Percentiles rank a stretch among this genome's conserved stretches.
phyloP scores from a whole-genome alignment of 2,329 filamentous ascomycete genomes.

The Botryotinia narcissicola region DNA sequence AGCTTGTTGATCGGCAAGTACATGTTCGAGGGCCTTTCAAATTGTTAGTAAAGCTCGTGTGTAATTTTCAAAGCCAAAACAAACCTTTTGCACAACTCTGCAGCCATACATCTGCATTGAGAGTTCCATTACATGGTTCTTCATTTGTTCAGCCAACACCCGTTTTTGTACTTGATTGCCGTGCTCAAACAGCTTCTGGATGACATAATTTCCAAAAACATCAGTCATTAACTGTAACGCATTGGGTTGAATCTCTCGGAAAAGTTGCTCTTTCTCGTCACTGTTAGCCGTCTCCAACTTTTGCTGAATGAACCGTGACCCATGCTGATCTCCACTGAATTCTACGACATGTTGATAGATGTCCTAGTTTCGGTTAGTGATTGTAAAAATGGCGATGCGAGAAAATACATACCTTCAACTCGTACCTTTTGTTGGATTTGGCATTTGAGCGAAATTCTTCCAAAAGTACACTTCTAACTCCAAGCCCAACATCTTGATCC shows the following conservation, averaged over 20 bases:
- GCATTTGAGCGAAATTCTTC: slow-evolving; percentile 76
- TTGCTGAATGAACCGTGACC: slow-evolving; percentile 91
- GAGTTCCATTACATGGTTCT: slow-evolving; percentile 73
- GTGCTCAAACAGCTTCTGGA: slow-evolving; percentile 96
- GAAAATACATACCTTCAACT: slow-evolving; percentile 61
- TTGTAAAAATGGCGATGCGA: not conserved
- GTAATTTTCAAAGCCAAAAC: slow-evolving; percentile 23
- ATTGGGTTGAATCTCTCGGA: slow-evolving; percentile 82
- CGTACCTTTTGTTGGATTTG: slow-evolving; percentile 71
- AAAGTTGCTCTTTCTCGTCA: slow-evolving; percentile 90
- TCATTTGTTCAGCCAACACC: slow-evolving; percentile 81
- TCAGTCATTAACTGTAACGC: slow-evolving; percentile 89
- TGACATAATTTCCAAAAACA: slow-evolving; percentile 97
- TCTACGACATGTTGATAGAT: slow-evolving; percentile 87
- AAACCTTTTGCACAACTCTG: slow-evolving; percentile 89
- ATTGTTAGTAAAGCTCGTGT: slow-evolving; percentile 24
- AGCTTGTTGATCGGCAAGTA: slow-evolving; percentile 88
- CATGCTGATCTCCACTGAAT: slow-evolving; percentile 93
- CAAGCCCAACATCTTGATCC: slow-evolving; percentile 43
- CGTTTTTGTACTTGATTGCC: slow-evolving; percentile 93
- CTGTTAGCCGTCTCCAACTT: slow-evolving; percentile 92
- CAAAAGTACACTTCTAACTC: slow-evolving; percentile 67
- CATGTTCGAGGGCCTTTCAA: slow-evolving; percentile 77
- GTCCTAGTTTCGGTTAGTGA: slow-evolving; percentile 51
- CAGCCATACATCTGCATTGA: slow-evolving; percentile 92